phyloP scores from a whole-genome alignment of 2,329 filamentous ascomycete genomes.

The Annulohypoxylon truncatum region DNA sequence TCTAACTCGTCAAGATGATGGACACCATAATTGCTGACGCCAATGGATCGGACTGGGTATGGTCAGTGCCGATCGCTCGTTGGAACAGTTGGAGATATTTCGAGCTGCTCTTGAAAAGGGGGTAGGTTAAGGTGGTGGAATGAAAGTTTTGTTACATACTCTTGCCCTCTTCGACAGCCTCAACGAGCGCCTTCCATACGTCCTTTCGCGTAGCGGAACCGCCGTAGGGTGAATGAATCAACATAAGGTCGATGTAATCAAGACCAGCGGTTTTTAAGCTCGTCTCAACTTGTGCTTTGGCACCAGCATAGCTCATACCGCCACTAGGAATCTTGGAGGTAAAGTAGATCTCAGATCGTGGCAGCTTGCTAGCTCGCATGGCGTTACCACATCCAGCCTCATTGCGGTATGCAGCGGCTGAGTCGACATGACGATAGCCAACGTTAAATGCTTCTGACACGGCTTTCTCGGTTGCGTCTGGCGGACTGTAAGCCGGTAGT shows the following conservation, averaged over 20 bases:
- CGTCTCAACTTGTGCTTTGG: conserved; percentile 71
- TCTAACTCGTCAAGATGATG: conserved; percentile 72
- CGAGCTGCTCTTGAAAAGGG: neutral
- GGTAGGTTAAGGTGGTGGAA: neutral
- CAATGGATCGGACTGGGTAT: conserved; percentile 63
- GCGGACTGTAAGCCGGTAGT: conserved; percentile 47
- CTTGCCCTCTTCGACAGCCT: conserved; percentile 70
- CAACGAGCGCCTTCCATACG: conserved; percentile 72
- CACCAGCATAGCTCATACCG: conserved; percentile 67
- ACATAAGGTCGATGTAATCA: conserved; percentile 74
- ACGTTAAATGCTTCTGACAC: conserved; percentile 60
- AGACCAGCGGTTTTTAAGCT: conserved; percentile 72
- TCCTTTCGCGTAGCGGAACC: conserved; percentile 66
- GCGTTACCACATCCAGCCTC: conserved; percentile 61
- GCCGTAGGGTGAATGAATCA: conserved; percentile 72
- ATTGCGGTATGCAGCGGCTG: conserved; percentile 64
- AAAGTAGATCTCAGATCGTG: conserved; percentile 65
- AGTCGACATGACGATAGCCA: conserved; percentile 69
- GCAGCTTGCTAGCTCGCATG: conserved; percentile 56
- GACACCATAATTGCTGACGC: conserved; percentile 74
- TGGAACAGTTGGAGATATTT: neutral
- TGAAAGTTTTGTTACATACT: conserved; percentile 14
- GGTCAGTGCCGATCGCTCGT: neutral
- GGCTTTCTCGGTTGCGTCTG: conserved; percentile 52
- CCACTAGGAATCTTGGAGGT: conserved; percentile 66